Percentiles rank a stretch among this genome's conserved stretches.
Conservation (phyloP, 2,329 filamentous ascomycete genomes). For the Passalora sequoiae region DNA sequence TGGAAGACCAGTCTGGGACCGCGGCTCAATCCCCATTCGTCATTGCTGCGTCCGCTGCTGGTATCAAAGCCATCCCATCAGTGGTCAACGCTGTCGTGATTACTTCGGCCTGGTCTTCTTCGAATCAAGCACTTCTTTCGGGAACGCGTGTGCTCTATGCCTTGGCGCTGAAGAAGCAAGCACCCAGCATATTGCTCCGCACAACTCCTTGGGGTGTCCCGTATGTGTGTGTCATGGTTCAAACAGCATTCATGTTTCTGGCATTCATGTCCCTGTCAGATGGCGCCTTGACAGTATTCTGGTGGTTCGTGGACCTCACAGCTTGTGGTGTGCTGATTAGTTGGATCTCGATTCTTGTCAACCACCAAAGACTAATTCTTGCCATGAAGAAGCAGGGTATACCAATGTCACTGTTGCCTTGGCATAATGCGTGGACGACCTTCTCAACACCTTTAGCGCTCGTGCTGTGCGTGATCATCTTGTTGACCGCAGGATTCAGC, state of each 20-base stretch:
- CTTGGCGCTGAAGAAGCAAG: slow-evolving; percentile 59
- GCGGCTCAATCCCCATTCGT: slow-evolving; percentile 49
- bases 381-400: slow-evolving; percentile 26
- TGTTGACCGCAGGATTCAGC: slow-evolving; percentile 28
- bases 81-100: slow-evolving; percentile 65
- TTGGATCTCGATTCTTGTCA: slow-evolving; percentile 42
- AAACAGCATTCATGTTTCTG: slow-evolving; percentile 28
- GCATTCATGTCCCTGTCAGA: slow-evolving; percentile 30
- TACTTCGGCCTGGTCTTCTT: slow-evolving; percentile 57
- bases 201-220: slow-evolving; percentile 29
- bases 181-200: slow-evolving; percentile 50
- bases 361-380: slow-evolving; percentile 24
- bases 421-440: slow-evolving; percentile 37
- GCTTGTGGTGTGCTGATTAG: slow-evolving; percentile 59
- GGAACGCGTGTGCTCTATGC: slow-evolving; percentile 51
- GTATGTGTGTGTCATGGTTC: slow-evolving; percentile 24
- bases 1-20: slow-evolving; percentile 28
- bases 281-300: slow-evolving; percentile 59
- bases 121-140: slow-evolving; percentile 51
- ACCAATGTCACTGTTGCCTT: slow-evolving; percentile 22
- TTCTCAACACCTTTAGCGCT: slow-evolving; percentile 34
- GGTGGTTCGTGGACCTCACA: slow-evolving; percentile 59
- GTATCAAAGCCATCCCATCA: slow-evolving; percentile 55
- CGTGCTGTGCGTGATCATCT: slow-evolving; percentile 25
- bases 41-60: slow-evolving; percentile 56